Base-by-base conservation (phyloP, 352 stramenopile genomes). In the Porosira glacialis region DNA sequence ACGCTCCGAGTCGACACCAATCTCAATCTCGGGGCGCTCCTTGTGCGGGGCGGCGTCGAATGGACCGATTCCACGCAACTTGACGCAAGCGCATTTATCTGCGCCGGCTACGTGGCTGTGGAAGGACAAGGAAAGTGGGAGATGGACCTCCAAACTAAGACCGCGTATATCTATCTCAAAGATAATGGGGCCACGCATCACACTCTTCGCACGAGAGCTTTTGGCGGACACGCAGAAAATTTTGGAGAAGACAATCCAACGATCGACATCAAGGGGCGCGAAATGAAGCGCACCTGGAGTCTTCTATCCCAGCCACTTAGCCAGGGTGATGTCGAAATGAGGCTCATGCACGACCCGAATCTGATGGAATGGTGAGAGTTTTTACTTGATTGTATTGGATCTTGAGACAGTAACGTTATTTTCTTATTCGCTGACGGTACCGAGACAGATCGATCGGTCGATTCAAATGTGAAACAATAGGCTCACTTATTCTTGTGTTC, bases 61-160 rank as follows among this genome's bases (percentile, higher is more conserved):
- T 84, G 75, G 75, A 71, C 28, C 38, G 65, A 80, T 58, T 21
- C 33, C 2, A 71, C 57, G 33, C 75, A 80, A 59, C 27, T 49
- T 8, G 13, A 47, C 30, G 3, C 35, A 22, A 59, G 53, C 38
- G 24, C 19, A 17, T 84, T 67, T 62, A 44, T 87, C n/a, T 87
- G 80, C 65, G 80, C 72, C 33, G 80, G 80, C 5, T 87, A 83
- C 41, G 47, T 85, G 13, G 80, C 72, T 19, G 55, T 82, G 13
- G 65, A 72, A 41, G 65, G 57, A 30, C 41, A 57, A 28, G 70
- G 59, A 7, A 55, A 47, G 47, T 77, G 41, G 31, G 39, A 55
- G 1, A 80, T 80, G 71, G 39, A 78, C 24, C 7, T 81, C 10
- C 41, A 71, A 31, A 31, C 10, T 1, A 71, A 71, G 24, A 35